Conservation (phyloP, 2,329 filamentous ascomycete genomes). For the Botrytis aclada region DNA sequence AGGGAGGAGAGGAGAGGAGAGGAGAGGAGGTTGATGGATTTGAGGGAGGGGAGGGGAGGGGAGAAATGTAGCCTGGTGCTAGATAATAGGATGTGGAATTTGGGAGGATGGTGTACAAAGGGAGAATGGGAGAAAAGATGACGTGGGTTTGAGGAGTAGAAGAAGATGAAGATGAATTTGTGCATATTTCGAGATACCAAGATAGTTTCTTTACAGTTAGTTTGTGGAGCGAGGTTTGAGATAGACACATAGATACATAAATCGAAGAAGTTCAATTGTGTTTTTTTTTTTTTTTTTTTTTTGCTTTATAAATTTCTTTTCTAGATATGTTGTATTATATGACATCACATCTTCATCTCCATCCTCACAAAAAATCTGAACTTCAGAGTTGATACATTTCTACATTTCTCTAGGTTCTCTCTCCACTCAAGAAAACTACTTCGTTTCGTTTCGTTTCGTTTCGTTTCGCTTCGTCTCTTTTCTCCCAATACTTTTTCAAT, state of each 20-base stretch:
- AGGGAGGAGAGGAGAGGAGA: background rate
- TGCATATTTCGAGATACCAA: constrained; percentile 1
- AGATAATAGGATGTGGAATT: too few relatives aligned
- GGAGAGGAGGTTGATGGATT: too few relatives aligned
- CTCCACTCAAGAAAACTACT: background rate
- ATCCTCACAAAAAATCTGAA: background rate
- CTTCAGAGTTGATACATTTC: background rate
- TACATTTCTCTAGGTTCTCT: too few relatives aligned
- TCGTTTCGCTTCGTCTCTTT: too few relatives aligned
- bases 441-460: background rate
- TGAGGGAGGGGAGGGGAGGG: background rate
- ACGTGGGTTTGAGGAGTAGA: background rate
- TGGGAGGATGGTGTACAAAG: background rate
- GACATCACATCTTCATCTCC: background rate
- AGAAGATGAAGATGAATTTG: background rate
- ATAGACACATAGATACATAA: background rate
- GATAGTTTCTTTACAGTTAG: background rate
- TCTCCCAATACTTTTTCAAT: too few relatives aligned
- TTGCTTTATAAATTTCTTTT: too few relatives aligned
- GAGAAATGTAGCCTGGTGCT: background rate
- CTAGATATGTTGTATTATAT: background rate
- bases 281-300: background rate
- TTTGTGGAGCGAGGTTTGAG: background rate
- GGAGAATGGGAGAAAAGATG: too few relatives aligned
- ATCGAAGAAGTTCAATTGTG: background rate